Conservation (phyloP, 768 basidiomycete genomes). For the Ramaria sp. region DNA sequence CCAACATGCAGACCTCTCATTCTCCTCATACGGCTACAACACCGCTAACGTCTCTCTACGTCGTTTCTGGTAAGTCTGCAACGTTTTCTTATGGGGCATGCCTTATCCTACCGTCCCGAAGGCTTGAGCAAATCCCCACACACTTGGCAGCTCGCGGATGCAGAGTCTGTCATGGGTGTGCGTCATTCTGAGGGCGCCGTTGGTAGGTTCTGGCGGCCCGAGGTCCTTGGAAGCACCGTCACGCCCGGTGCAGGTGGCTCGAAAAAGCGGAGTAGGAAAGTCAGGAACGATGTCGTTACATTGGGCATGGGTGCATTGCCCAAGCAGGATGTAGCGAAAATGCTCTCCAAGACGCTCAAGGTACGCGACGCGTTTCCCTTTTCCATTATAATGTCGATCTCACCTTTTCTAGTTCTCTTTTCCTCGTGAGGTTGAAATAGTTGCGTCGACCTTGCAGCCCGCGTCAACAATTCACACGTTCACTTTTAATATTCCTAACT, state of each 20-base stretch:
- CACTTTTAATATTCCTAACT: conserved; percentile 75
- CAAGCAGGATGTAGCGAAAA: conserved; percentile 82
- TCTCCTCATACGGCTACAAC: conserved; percentile 58
- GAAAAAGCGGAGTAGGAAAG: conserved; percentile 54
- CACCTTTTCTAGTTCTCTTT: conserved; percentile 59
- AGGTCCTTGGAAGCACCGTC: conserved; percentile 81
- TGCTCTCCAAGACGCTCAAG: conserved; percentile 87
- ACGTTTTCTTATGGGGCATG: neutral
- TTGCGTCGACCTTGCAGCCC: conserved; percentile 90
- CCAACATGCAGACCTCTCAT: conserved; percentile 40
- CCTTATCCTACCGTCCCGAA: neutral
- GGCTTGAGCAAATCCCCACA: conserved; percentile 84
- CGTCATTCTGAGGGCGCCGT: conserved; percentile 81
- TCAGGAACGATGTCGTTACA: conserved; percentile 5
- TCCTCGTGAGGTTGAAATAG: conserved; percentile 85
- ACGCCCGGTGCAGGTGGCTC: conserved; percentile 76
- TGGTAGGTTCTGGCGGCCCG: conserved; percentile 82
- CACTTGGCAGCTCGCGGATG: conserved; percentile 84
- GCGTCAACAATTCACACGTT: conserved; percentile 89
- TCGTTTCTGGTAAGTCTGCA: conserved; percentile 39
- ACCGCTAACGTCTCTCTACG: conserved; percentile 75
- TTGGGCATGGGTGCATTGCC: conserved; percentile 63
- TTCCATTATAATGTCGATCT: neutral
- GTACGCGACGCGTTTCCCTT: conserved; percentile 26
- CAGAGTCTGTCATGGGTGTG: conserved; percentile 69